These are phyloP conservation scores for Bidens hawaiensis DNA, from an alignment of 140 eudicot species.

Conservation along the genomic window DNA sequence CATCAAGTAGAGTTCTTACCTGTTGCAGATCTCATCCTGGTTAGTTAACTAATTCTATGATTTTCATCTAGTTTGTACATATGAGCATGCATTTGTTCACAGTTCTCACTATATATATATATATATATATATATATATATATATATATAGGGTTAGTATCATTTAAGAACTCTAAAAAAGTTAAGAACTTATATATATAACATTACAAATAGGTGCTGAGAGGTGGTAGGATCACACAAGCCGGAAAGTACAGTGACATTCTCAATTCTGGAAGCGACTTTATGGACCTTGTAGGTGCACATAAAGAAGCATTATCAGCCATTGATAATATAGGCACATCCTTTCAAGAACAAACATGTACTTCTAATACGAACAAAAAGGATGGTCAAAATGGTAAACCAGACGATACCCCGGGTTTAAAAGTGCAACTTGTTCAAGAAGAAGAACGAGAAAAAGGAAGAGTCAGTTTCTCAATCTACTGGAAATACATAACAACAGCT, in stretches of 20 bases:
- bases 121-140: too few relatives aligned
- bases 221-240: slow-evolving; percentile 71
- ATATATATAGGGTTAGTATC: too few relatives aligned
- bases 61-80: background rate
- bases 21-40: slow-evolving; percentile 93
- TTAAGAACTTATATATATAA: too few relatives aligned
- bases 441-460: slow-evolving; percentile 85
- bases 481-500: slow-evolving; percentile 44
- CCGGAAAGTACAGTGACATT: slow-evolving; percentile 73
- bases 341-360: background rate
- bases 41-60: slow-evolving; percentile 21
- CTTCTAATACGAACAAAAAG: background rate
- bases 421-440: slow-evolving; percentile 72
- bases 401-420: slow-evolving; percentile 9
- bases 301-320: slow-evolving; percentile 60
- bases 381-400: slow-evolving; percentile 28
- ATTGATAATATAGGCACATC: slow-evolving; percentile 34
- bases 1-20: too few relatives aligned
- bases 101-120: too few relatives aligned
- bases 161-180: too few relatives aligned
- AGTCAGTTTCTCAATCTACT: slow-evolving; percentile 57
- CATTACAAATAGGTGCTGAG: slow-evolving; percentile 57
- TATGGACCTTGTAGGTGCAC: slow-evolving; percentile 84
- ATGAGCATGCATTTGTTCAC: too few relatives aligned
- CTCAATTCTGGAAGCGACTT: slow-evolving; percentile 66